Evolutionary conservation across 2,329 filamentous ascomycete genomes (phyloP).

Genomic region (Keithomyces neogunnii): DNA sequence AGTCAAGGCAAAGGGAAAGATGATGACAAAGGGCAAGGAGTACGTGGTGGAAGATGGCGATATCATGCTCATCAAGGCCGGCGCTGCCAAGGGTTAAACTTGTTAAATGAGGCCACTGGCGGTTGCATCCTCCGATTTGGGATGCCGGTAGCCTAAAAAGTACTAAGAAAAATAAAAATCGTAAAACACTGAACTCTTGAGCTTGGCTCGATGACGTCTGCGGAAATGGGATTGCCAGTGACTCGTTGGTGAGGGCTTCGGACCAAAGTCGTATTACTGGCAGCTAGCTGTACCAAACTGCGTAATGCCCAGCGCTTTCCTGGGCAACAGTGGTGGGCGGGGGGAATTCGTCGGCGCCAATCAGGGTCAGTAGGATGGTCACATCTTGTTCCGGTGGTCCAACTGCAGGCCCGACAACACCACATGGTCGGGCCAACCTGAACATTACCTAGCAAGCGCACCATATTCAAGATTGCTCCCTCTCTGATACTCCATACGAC

Average conservation of each 20-base stretch:
- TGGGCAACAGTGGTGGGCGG: slow-evolving; percentile 5
- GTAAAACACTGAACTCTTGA: slow-evolving; percentile 4
- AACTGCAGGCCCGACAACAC: background rate
- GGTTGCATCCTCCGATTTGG: background rate
- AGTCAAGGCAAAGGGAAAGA: slow-evolving; percentile 88
- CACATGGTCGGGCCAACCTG: background rate
- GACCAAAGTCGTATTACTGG: too few species aligned
- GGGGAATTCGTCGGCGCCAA: too few species aligned
- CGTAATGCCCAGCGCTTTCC: too few species aligned
- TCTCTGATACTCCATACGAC: too few species aligned
- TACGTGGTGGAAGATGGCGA: slow-evolving; percentile 83
- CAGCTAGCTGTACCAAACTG: too few species aligned
- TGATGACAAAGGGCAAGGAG: slow-evolving; percentile 98
- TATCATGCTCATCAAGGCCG: slow-evolving; percentile 81
- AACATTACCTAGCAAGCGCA: too few species aligned
- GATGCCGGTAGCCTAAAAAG: background rate
- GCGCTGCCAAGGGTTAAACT: slow-evolving; percentile 64
- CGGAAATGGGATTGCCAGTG: too few species aligned
- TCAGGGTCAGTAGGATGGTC: too few species aligned
- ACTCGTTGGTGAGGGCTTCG: too few species aligned
- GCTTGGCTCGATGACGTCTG: too few species aligned
- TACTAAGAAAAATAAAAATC: slow-evolving; percentile 4
- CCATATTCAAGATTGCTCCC: too few species aligned
- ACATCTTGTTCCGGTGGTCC: too few species aligned
- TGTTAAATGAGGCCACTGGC: background rate